phyloP scores from a whole-genome alignment of 169 alveolate species.

The Plasmodium relictum region DNA sequence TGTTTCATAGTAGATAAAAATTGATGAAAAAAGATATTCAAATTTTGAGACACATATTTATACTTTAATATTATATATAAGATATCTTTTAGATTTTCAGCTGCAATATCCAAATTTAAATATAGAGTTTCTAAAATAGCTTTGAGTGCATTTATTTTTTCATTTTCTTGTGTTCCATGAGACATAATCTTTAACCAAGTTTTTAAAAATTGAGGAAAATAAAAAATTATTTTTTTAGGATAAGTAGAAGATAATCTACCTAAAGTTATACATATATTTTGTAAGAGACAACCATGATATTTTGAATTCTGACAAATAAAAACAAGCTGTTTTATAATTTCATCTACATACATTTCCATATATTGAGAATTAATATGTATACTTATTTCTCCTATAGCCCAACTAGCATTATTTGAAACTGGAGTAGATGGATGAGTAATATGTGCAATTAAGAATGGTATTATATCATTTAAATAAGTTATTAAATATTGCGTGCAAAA shows the following conservation, averaged over 20 bases:
- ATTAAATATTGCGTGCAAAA: slow-evolving; percentile 71
- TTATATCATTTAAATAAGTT: slow-evolving; percentile 65
- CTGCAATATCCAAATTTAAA: slow-evolving; percentile 70
- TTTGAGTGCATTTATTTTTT: slow-evolving; percentile 63
- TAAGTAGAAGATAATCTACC: slow-evolving; percentile 78
- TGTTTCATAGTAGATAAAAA: slow-evolving; percentile 64
- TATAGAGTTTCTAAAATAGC: slow-evolving; percentile 67
- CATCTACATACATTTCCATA: slow-evolving; percentile 83
- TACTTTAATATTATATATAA: slow-evolving; percentile 58
- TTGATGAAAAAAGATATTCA: slow-evolving; percentile 68
- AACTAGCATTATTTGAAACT: slow-evolving; percentile 90
- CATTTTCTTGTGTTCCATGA: slow-evolving; percentile 77
- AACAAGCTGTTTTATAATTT: slow-evolving; percentile 80
- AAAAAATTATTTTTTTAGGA: slow-evolving; percentile 70
- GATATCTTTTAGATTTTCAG: slow-evolving; percentile 67
- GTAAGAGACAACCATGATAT: slow-evolving; percentile 80
- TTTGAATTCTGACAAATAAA: slow-evolving; percentile 75
- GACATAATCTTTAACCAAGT: slow-evolving; percentile 77
- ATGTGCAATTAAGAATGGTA: slow-evolving; percentile 77
- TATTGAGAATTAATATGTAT: slow-evolving; percentile 79
- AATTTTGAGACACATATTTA: slow-evolving; percentile 64
- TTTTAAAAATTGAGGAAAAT: slow-evolving; percentile 76
- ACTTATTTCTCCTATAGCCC: slow-evolving; percentile 91
- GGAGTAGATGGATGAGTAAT: slow-evolving; percentile 80
- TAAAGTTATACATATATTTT: slow-evolving; percentile 87